Evolutionary conservation across 305 asterid genomes (phyloP).

Genomic region (Plantago coronopus): DNA sequence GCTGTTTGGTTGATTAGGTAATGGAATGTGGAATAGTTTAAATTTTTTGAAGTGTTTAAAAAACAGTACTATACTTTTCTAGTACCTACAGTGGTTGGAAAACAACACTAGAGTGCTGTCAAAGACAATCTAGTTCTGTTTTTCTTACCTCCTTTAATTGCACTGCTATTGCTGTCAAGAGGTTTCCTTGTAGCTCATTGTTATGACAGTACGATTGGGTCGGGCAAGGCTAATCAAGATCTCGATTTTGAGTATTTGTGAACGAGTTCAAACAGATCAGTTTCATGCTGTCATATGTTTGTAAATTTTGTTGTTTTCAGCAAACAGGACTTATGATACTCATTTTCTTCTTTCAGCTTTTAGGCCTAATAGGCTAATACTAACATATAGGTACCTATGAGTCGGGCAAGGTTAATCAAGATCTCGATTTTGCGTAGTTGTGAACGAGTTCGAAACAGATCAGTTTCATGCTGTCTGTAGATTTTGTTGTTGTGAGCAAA

Average conservation of each 20-base stretch:
- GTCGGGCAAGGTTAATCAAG: no score
- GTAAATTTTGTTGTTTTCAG: not conserved
- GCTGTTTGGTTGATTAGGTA: constrained; percentile 42
- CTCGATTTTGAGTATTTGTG: not conserved
- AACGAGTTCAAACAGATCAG: no score
- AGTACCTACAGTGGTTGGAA: constrained; percentile 45
- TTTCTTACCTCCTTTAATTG: constrained; percentile 15
- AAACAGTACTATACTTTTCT: constrained; percentile 5
- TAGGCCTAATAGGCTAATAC: not conserved
- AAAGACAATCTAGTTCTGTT: constrained; percentile 47
- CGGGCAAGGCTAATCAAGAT: no score
- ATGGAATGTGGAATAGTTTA: constrained; percentile 18
- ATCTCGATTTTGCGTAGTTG: no score
- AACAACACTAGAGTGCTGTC: constrained; percentile 71
- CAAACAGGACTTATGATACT: constrained; percentile 1
- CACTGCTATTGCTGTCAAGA: constrained; percentile 4
- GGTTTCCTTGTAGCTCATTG: no score
- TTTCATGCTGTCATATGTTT: not conserved
- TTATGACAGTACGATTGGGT: no score
- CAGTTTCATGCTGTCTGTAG: not conserved
- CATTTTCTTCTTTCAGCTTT: not conserved
- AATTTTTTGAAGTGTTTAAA: not conserved
- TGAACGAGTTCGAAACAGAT: no score
- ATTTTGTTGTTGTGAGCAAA: not conserved
- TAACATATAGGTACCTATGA: no score